Evolutionary conservation across 805 yeast genomes (phyloP).

Genomic region (Schwanniomyces pseudopolymorphus): DNA sequence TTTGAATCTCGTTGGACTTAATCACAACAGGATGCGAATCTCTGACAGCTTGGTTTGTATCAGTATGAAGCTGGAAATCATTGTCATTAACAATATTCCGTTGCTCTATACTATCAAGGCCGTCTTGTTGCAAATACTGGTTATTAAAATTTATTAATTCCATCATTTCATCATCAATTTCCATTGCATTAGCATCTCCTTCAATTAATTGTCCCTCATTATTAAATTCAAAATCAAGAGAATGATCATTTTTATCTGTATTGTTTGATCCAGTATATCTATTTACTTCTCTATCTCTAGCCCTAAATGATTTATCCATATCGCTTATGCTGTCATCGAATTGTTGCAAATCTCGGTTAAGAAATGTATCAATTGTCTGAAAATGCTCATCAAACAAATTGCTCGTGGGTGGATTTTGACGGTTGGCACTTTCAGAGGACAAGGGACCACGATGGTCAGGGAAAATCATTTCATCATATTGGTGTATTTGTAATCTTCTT

Average conservation of each 20-base stretch:
- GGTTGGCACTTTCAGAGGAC: background rate
- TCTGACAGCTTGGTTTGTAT: constrained; percentile 1
- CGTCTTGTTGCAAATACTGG: background rate
- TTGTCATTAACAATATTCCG: constrained; percentile 7
- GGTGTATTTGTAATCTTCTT: constrained; percentile 15
- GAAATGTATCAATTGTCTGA: constrained; percentile 12
- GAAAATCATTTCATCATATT: constrained; percentile 12
- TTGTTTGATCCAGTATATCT: background rate
- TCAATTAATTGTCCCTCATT: constrained; percentile 13
- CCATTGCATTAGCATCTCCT: background rate
- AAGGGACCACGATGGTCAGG: constrained; percentile 5
- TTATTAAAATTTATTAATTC: constrained; percentile 1
- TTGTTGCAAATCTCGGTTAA: constrained; percentile 11
- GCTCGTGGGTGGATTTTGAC: background rate
- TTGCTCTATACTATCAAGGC: background rate
- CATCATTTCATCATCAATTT: constrained; percentile 1
- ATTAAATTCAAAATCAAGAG: constrained; percentile 21
- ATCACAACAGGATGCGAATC: background rate
- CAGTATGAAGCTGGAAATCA: constrained; percentile 7
- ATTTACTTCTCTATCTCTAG: constrained; percentile 1
- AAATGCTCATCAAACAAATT: constrained; percentile 3
- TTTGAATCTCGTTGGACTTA: background rate
- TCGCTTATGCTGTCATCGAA: constrained; percentile 9
- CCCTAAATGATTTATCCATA: constrained; percentile 3
- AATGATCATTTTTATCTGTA: constrained; percentile 1